phyloP scores from a whole-genome alignment of 116 monocot genomes.

The Iris pallida region DNA sequence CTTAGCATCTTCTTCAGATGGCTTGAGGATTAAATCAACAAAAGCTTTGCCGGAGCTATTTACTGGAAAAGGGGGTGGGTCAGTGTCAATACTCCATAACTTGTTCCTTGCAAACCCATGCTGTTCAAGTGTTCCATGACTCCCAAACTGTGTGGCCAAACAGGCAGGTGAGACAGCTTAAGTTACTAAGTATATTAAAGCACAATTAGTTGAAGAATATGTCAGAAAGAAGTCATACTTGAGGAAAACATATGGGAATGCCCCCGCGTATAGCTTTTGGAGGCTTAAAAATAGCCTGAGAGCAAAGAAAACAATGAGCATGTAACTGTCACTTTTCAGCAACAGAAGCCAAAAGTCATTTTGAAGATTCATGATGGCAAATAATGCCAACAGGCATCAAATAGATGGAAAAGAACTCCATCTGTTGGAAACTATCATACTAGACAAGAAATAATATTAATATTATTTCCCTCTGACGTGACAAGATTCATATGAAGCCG shows the following conservation, averaged over 20 bases:
- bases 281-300: constrained; percentile 68
- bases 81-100: constrained; percentile 66
- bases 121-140: constrained; percentile 57
- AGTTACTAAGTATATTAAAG: not conserved
- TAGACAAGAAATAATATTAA: too few relatives aligned
- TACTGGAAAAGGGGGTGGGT: constrained; percentile 62
- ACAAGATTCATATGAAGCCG: too few relatives aligned
- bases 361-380: too few relatives aligned
- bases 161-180: constrained; percentile 5
- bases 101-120: constrained; percentile 91
- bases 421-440: too few relatives aligned
- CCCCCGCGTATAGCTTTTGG: constrained; percentile 88
- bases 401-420: too few relatives aligned
- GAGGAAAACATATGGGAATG: constrained; percentile 91
- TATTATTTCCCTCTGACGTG: too few relatives aligned
- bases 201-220: not conserved
- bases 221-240: constrained; percentile 33
- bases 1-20: constrained; percentile 74
- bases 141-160: constrained; percentile 38
- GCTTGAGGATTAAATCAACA: constrained; percentile 74
- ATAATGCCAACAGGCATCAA: too few relatives aligned
- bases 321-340: not conserved
- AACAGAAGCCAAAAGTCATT: too few relatives aligned
- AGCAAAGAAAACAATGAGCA: not conserved
- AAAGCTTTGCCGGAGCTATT: constrained; percentile 50